These are phyloP conservation scores for Discostella stelligera DNA, from an alignment of 352 stramenopile genomes.

Conservation along the genomic window DNA sequence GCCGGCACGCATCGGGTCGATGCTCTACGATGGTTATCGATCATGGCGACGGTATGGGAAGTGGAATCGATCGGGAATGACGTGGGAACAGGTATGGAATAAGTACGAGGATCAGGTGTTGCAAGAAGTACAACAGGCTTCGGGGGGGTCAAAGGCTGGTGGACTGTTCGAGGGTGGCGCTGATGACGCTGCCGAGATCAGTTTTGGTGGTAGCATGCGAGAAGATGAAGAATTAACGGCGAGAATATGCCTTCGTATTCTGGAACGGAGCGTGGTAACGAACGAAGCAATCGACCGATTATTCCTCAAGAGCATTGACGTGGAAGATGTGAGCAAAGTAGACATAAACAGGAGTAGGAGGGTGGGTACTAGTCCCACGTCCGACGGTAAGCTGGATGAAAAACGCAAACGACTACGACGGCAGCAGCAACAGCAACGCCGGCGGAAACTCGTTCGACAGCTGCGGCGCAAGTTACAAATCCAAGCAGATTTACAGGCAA, in stretches of 20 bases:
- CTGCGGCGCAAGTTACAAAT: slow-evolving; percentile 27
- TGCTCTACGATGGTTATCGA: slow-evolving; percentile 83
- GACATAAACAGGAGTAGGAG: neutral
- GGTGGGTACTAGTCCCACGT: slow-evolving; percentile 20
- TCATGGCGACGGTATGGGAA: slow-evolving; percentile 73
- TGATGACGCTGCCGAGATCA: slow-evolving; percentile 21
- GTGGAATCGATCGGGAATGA: slow-evolving; percentile 77
- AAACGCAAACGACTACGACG: slow-evolving; percentile 1
- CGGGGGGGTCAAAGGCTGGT: neutral
- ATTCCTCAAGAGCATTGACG: slow-evolving; percentile 34
- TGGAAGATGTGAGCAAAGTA: slow-evolving; percentile 8
- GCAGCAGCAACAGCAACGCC: neutral
- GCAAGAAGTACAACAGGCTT: slow-evolving; percentile 16
- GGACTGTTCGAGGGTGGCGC: neutral
- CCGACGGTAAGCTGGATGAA: slow-evolving; percentile 43
- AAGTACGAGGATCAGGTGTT: slow-evolving; percentile 83
- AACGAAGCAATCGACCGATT: slow-evolving; percentile 82
- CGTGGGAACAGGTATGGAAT: slow-evolving; percentile 83
- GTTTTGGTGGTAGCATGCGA: neutral
- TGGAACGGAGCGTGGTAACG: slow-evolving; percentile 82
- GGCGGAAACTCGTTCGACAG: slow-evolving; percentile 12
- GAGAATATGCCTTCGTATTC: slow-evolving; percentile 82
- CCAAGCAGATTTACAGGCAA: slow-evolving; percentile 37
- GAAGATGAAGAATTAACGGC: slow-evolving; percentile 79
- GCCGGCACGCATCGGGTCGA: slow-evolving; percentile 70